Conservation (phyloP, 1,284 basidiomycete species). For the Rhodotorula mucilaginosa region DNA sequence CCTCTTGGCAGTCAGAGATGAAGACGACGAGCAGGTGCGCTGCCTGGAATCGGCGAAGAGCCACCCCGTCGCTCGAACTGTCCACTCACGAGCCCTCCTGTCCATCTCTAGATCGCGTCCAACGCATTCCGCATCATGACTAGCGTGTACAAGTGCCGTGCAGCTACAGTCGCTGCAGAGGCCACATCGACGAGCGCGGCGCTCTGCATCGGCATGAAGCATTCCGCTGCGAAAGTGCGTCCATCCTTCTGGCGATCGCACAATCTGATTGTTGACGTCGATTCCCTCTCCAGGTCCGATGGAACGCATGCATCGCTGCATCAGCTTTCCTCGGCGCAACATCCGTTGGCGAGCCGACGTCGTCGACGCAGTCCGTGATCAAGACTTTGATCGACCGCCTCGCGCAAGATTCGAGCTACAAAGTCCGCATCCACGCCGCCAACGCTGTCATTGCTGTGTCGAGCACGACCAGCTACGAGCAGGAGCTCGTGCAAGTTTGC, state of each 20-base stretch:
- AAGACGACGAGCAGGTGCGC: slow-evolving; percentile 14
- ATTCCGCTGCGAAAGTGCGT: slow-evolving; percentile 16
- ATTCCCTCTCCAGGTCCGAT: slow-evolving; percentile 13
- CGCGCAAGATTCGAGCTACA: slow-evolving; percentile 17
- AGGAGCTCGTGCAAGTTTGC: not conserved
- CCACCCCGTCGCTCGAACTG: accelerated
- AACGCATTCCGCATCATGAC: slow-evolving; percentile 21
- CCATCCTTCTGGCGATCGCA: accelerated
- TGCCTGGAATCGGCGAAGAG: too few species aligned
- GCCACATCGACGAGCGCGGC: not conserved
- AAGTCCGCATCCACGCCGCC: slow-evolving; percentile 27
- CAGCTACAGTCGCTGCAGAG: too few species aligned
- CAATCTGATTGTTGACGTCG: too few species aligned
- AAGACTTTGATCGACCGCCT: not conserved
- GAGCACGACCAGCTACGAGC: not conserved
- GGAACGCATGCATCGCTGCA: slow-evolving; percentile 15
- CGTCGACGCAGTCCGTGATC: not conserved
- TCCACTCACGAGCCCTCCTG: not conserved
- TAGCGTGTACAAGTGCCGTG: not conserved
- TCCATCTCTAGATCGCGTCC: not conserved
- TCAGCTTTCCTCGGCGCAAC: not conserved
- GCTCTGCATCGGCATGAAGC: not conserved
- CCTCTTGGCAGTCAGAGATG: not conserved
- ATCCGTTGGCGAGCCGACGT: not conserved
- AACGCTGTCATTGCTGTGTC: not conserved